A percentile compares a stretch with the other conserved stretches of the same genome.
Conservation (phyloP, 1,284 basidiomycete species). For the Ustilago cynodontis region DNA sequence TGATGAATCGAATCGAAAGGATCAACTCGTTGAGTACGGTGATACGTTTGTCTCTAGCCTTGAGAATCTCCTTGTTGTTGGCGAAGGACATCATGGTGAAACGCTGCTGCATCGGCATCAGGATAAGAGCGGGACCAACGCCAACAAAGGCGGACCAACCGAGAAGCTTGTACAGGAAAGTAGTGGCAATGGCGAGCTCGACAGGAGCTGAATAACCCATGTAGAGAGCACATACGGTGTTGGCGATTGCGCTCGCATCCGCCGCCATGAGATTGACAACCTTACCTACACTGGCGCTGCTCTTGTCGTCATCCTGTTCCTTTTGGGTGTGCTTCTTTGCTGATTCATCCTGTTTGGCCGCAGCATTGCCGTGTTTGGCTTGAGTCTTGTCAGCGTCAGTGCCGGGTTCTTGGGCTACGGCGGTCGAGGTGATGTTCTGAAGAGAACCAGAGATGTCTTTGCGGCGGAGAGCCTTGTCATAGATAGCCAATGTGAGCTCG, state of each 20-base stretch:
- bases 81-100: slow-evolving; percentile 25
- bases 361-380: background rate
- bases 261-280: slow-evolving; percentile 49
- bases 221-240: slow-evolving; percentile 21
- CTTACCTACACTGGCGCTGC: slow-evolving; percentile 42
- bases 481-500: slow-evolving; percentile 84
- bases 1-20: slow-evolving; percentile 57
- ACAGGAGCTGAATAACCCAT: slow-evolving; percentile 44
- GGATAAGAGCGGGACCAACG: slow-evolving; percentile 32
- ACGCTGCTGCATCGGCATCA: slow-evolving; percentile 43
- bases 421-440: slow-evolving; percentile 74
- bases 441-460: slow-evolving; percentile 83
- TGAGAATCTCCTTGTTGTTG: slow-evolving; percentile 23
- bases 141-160: slow-evolving; percentile 56
- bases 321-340: slow-evolving; percentile 6
- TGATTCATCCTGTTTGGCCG: slow-evolving; percentile 1
- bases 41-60: slow-evolving; percentile 46
- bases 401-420: slow-evolving; percentile 71
- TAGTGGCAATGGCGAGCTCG: slow-evolving; percentile 47
- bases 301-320: slow-evolving; percentile 25
- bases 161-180: slow-evolving; percentile 55
- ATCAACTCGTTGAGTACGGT: slow-evolving; percentile 52
- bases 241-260: slow-evolving; percentile 33
- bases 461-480: slow-evolving; percentile 87
- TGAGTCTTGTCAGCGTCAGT: slow-evolving; percentile 62